These are phyloP conservation scores for Scheffersomyces titani DNA, from an alignment of 1,139 yeast genomes.

Conservation along the genomic window DNA sequence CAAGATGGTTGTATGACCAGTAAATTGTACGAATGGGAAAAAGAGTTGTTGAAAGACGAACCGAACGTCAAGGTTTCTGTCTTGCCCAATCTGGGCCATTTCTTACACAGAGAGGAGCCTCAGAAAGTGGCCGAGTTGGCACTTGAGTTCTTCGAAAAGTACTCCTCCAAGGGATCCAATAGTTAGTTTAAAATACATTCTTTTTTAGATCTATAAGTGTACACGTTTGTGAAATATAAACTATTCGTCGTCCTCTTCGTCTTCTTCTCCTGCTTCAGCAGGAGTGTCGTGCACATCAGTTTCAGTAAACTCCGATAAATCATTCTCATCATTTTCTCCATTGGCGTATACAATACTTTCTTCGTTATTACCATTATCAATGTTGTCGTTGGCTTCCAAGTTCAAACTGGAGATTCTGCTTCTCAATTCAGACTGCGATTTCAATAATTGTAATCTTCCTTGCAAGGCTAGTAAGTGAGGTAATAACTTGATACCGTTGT, in stretches of 20 bases:
- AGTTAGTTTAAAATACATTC: background rate
- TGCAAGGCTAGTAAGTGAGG: constrained; percentile 43
- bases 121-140: constrained; percentile 26
- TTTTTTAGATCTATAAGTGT: background rate
- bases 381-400: constrained; percentile 24
- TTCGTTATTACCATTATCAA: constrained; percentile 16
- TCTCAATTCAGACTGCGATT: constrained; percentile 40
- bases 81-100: constrained; percentile 38
- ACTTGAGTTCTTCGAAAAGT: constrained; percentile 27
- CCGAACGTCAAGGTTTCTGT: constrained; percentile 31
- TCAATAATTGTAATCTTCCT: constrained; percentile 45
- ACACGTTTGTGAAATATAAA: background rate
- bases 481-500: constrained; percentile 34
- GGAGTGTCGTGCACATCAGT: constrained; percentile 4
- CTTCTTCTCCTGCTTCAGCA: constrained; percentile 18
- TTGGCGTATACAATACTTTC: constrained; percentile 34
- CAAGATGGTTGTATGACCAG: constrained; percentile 43
- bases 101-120: constrained; percentile 45
- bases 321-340: constrained; percentile 46
- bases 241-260: constrained; percentile 18
- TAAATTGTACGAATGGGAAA: constrained; percentile 28
- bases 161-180: background rate
- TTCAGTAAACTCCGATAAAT: constrained; percentile 5
- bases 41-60: constrained; percentile 15
- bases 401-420: constrained; percentile 19